Conservation (phyloP, 2,329 filamentous ascomycete species). For the Botrytis hyacinthi region DNA sequence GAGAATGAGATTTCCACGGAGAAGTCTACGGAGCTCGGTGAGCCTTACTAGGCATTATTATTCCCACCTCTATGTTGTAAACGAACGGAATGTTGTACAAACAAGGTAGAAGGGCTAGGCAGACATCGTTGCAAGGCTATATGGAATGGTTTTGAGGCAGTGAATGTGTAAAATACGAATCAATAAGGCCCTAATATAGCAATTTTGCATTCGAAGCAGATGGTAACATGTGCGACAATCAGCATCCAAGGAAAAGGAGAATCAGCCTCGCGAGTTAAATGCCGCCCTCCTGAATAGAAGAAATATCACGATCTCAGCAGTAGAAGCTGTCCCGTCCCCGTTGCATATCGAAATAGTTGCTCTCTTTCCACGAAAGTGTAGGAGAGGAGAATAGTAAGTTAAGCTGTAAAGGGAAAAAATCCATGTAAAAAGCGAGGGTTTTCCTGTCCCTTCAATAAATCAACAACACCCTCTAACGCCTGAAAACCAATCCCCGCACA, state of each 20-base stretch:
- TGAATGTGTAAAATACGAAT: slow-evolving; percentile 7
- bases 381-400: slow-evolving; percentile 14
- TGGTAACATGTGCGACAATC: not conserved
- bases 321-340: not conserved
- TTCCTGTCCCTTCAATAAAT: slow-evolving; percentile 11
- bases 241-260: slow-evolving; percentile 9
- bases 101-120: not conserved
- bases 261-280: not conserved
- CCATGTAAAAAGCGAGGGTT: slow-evolving; percentile 15
- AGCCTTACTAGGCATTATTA: not conserved
- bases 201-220: slow-evolving; percentile 9
- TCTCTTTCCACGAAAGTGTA: not conserved
- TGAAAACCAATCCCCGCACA: slow-evolving; percentile 20
- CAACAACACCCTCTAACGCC: slow-evolving; percentile 23
- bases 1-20: slow-evolving; percentile 2
- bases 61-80: not conserved
- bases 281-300: not conserved
- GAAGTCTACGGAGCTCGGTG: not conserved
- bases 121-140: not conserved
- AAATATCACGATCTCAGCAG: not conserved
- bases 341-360: slow-evolving; percentile 13
- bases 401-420: slow-evolving; percentile 10
- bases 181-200: slow-evolving; percentile 5
- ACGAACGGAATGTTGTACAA: not conserved
- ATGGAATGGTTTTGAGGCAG: not conserved